Conservation (phyloP, 257 asterid species). For the Solanum appendiculatum region DNA sequence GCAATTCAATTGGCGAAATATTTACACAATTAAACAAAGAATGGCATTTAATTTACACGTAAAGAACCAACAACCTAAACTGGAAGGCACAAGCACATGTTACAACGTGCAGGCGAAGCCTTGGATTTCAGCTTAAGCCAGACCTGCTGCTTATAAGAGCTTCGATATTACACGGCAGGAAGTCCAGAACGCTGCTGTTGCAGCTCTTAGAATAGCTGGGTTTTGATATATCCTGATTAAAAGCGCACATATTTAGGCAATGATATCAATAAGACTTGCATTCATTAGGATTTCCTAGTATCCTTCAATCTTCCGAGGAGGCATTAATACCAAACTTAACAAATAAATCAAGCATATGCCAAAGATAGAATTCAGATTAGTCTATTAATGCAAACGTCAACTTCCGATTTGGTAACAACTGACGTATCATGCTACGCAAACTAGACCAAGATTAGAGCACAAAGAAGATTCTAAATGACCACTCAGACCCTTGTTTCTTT, state of each 20-base stretch:
- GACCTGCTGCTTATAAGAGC: conserved; percentile 46
- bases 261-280: neutral
- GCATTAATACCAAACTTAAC: neutral
- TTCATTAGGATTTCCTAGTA: neutral
- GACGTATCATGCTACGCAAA: neutral
- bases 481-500: neutral
- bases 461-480: neutral
- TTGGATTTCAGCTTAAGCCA: neutral
- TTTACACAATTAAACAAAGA: conserved; percentile 7
- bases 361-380: neutral
- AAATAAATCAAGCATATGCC: neutral
- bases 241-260: neutral
- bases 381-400: neutral
- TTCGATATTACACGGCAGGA: conserved; percentile 82
- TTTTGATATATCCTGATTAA: conserved; percentile 77
- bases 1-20: conserved; percentile 9
- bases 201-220: conserved; percentile 75
- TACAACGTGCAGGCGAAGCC: neutral
- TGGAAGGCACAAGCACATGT: neutral
- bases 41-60: conserved; percentile 17
- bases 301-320: neutral
- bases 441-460: neutral
- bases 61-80: neutral
- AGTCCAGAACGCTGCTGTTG: conserved; percentile 91
- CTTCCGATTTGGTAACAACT: neutral